Evolutionary conservation across 23 red algal species (phyloP).

Genomic region (Gracilaria vermiculophylla): DNA sequence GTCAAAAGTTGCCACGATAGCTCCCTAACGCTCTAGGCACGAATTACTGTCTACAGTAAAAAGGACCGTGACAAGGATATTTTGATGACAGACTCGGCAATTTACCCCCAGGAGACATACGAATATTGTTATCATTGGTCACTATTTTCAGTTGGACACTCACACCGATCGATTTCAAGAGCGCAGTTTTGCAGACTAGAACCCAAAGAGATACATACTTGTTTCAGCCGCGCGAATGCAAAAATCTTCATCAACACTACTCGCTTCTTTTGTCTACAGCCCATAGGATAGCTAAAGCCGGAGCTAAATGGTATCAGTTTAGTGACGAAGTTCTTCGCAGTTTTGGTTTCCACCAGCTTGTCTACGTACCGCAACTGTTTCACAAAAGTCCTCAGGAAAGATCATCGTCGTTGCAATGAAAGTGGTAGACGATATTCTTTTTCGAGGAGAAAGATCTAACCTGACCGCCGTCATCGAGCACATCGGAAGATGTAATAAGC

Average conservation of each 20-base stretch:
- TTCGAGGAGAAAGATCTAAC: neutral
- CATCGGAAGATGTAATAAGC: neutral
- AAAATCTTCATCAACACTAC: neutral
- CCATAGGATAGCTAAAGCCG: slow-evolving; percentile 40
- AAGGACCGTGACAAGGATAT: neutral
- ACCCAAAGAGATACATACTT: slow-evolving; percentile 20
- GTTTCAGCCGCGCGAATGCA: slow-evolving; percentile 30
- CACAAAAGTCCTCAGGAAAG: neutral
- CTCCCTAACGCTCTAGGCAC: neutral
- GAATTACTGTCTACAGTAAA: slow-evolving; percentile 4
- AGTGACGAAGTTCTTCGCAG: neutral
- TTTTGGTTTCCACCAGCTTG: slow-evolving; percentile 16
- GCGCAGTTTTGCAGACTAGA: slow-evolving; percentile 30
- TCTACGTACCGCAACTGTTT: slow-evolving; percentile 43
- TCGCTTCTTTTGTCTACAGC: slow-evolving; percentile 40
- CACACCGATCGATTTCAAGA: slow-evolving; percentile 34
- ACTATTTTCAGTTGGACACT: slow-evolving; percentile 22
- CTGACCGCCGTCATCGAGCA: neutral
- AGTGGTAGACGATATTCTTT: slow-evolving; percentile 45
- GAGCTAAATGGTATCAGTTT: slow-evolving; percentile 37
- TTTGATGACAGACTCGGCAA: neutral
- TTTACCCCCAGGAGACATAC: slow-evolving; percentile 1
- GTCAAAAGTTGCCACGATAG: slow-evolving; percentile 1
- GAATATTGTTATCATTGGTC: slow-evolving; percentile 9
- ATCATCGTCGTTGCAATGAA: neutral